Evolutionary conservation across 108 stramenopile genomes (phyloP).

Genomic region (Conticribra guillardii): DNA sequence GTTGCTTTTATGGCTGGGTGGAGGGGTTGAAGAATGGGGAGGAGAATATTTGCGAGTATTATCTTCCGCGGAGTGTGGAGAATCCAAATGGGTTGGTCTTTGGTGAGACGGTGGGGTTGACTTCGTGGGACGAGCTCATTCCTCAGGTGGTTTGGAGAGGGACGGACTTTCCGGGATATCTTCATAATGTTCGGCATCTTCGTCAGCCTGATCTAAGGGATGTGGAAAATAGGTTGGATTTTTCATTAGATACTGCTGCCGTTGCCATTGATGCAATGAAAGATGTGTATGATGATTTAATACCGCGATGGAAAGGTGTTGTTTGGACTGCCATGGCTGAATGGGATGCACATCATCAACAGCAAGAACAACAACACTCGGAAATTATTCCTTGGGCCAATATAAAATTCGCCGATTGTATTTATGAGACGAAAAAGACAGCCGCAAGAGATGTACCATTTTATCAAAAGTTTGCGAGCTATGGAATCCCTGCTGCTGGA

Average conservation of each 20-base stretch:
- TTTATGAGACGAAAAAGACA: slow-evolving; percentile 14
- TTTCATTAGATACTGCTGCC: not conserved
- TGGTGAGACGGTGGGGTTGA: slow-evolving; percentile 8
- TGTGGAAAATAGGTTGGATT: not conserved
- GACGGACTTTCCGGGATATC: slow-evolving; percentile 17
- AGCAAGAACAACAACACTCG: not conserved
- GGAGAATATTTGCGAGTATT: slow-evolving; percentile 13
- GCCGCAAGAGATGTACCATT: not conserved
- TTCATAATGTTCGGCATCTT: slow-evolving; percentile 2
- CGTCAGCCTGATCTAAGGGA: slow-evolving; percentile 28
- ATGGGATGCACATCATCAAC: slow-evolving; percentile 13
- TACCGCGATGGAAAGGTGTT: slow-evolving; percentile 39
- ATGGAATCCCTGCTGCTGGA: slow-evolving; percentile 26
- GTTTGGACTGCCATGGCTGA: slow-evolving; percentile 34
- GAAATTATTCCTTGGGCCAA: slow-evolving; percentile 21
- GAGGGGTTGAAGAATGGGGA: not conserved
- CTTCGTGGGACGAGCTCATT: slow-evolving; percentile 21
- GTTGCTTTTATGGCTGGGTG: slow-evolving; percentile 25
- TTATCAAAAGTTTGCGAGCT: slow-evolving; percentile 18
- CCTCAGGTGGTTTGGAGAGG: slow-evolving; percentile 43
- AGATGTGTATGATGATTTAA: slow-evolving; percentile 14
- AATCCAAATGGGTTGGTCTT: slow-evolving; percentile 22
- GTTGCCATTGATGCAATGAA: slow-evolving; percentile 21
- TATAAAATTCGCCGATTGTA: slow-evolving; percentile 29
- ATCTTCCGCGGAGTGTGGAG: not conserved